phyloP scores from a whole-genome alignment of 192 early-diverging fungal genomes.

The Haplosporangium gracile region DNA sequence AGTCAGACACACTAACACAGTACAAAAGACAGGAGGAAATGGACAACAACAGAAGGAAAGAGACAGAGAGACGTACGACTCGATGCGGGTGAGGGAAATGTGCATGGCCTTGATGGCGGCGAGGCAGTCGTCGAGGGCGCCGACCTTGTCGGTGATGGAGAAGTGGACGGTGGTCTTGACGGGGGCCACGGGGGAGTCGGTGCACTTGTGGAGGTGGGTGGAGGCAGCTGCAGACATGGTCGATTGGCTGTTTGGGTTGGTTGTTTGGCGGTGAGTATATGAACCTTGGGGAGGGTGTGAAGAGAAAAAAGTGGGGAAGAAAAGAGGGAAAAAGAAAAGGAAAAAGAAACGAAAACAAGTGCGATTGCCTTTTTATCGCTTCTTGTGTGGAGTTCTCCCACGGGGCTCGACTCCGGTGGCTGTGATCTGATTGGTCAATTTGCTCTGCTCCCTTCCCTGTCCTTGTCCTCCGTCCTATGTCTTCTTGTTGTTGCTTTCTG shows the following conservation, averaged over 20 bases:
- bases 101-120: slow-evolving; percentile 73
- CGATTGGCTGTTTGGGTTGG: background rate
- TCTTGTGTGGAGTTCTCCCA: slow-evolving; percentile 7
- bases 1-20: background rate
- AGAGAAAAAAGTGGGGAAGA: background rate
- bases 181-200: slow-evolving; percentile 24
- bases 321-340: background rate
- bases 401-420: background rate
- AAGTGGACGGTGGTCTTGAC: slow-evolving; percentile 77
- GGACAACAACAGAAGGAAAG: background rate
- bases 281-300: background rate
- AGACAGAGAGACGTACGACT: slow-evolving; percentile 70
- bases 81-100: slow-evolving; percentile 94
- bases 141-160: slow-evolving; percentile 87
- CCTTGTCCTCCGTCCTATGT: background rate
- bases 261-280: background rate
- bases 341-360: background rate
- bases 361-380: background rate
- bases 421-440: background rate
- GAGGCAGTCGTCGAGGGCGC: slow-evolving; percentile 88
- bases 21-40: too few relatives aligned
- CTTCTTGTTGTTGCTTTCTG: background rate
- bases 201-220: slow-evolving; percentile 43
- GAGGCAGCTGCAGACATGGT: slow-evolving; percentile 40
- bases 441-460: background rate